phyloP scores from a whole-genome alignment of 1,284 basidiomycete genomes.

The Pholiota adiposa region DNA sequence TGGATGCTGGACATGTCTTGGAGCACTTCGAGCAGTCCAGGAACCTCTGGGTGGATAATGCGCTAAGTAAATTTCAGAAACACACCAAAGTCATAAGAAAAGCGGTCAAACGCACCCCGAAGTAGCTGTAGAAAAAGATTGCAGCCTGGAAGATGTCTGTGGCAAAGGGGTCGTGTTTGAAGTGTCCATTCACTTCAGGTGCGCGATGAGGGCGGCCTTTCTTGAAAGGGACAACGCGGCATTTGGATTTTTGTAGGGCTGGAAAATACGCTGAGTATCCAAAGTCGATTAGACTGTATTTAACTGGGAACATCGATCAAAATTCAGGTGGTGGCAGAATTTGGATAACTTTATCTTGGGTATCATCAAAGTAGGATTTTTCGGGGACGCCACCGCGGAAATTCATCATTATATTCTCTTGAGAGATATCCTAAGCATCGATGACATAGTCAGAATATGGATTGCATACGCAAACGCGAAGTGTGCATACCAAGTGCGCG shows the following conservation, averaged over 20 bases:
- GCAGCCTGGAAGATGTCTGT: constrained; percentile 9
- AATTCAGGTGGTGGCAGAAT: too few relatives aligned
- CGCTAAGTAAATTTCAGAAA: too few relatives aligned
- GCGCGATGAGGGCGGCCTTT: background rate
- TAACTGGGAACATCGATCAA: constrained; percentile 6
- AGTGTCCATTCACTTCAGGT: constrained; percentile 1
- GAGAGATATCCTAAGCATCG: constrained; percentile 11
- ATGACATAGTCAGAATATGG: background rate
- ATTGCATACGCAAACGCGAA: background rate
- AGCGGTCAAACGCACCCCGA: too few relatives aligned
- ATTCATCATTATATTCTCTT: constrained; percentile 15
- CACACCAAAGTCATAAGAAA: too few relatives aligned
- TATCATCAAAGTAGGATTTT: background rate
- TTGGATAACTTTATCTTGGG: too few relatives aligned
- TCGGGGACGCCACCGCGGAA: constrained; percentile 1
- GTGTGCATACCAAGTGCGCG: constrained; percentile 8
- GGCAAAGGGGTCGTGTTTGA: constrained; percentile 5
- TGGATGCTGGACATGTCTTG: constrained; percentile 14
- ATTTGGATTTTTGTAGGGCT: too few relatives aligned
- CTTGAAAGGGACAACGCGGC: too few relatives aligned
- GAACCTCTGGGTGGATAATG: background rate
- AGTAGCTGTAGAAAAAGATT: too few relatives aligned
- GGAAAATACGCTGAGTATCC: constrained; percentile 9
- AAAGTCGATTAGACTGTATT: constrained; percentile 15
- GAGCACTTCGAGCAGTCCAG: constrained; percentile 6